Base-by-base conservation (phyloP, 768 basidiomycete species). In the Boletus subcaerulescens region DNA sequence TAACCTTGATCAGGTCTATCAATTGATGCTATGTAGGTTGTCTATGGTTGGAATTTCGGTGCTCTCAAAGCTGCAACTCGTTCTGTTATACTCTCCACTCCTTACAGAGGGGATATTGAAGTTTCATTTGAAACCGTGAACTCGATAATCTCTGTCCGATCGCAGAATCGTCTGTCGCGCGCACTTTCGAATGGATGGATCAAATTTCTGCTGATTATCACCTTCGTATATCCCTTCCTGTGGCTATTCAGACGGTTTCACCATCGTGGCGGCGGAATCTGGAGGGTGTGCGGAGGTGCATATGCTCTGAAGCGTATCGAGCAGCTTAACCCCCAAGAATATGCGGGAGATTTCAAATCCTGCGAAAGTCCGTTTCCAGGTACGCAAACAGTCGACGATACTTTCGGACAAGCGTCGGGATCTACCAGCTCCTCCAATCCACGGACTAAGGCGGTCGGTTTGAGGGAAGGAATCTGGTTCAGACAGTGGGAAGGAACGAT, bases 391-490 rank as follows among this genome's bases (percentile, higher is more conserved):
- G 18, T 35, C 4, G 33, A 57, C 22, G 22, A 35, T 41, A 18
- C 36, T 22, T 20, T 15, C 31, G 48, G 29, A 42, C 59, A 56
- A 17, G 18, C 48, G 26, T 54, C 69, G 59, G 60, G 73, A 71
- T 33, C 60, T 62, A 15, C 35, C 38, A 26, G 11, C 60, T 56
- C 52, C 80, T 74, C 45, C 68, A 58, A 33, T 50, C n/a, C 57
- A 62, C 52, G 2, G 12, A 74, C 73, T 57, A 71, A 73, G 62
- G 59, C 82, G 10, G 63, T 83, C 2, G 91, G 91, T 6, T 63
- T 82, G 52, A 77, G 77, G 56, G 92, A 93, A 69, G 86, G 84
- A 9, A 81, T 86, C 57, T 94, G 91, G 91, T 87, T 91, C 67
- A 79, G 77, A 66, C 75, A 74, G 50, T 93, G 91, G 89, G 87